A percentile compares a stretch with the other conserved stretches of the same genome.
Conservation (phyloP, 2,329 filamentous ascomycete species). For the Colletotrichum sp. region DNA sequence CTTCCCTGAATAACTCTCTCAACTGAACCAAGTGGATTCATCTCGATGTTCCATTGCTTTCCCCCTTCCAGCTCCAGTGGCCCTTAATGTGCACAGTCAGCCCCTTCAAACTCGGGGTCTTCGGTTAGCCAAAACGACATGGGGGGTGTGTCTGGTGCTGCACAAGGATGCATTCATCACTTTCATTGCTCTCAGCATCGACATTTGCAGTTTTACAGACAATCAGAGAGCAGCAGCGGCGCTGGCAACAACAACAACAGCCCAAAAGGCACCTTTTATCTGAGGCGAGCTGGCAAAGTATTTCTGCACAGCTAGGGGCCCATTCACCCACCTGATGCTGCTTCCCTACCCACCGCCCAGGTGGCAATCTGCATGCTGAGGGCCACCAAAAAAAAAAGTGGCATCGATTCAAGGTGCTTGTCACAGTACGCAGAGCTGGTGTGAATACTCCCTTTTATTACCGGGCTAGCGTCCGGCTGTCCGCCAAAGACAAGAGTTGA, state of each 20-base stretch:
- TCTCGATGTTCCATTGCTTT: neutral
- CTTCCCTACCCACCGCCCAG: slow-evolving; percentile 4
- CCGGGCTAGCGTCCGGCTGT: neutral
- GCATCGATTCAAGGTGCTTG: slow-evolving; percentile 1
- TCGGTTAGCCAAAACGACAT: neutral
- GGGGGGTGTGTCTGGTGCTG: neutral
- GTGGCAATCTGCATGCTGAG: slow-evolving; percentile 11
- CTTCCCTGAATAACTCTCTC: neutral
- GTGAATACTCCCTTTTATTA: slow-evolving; percentile 7
- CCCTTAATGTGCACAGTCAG: neutral
- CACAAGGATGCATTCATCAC: neutral
- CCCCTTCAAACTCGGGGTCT: neutral
- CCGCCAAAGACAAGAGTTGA: slow-evolving; percentile 12
- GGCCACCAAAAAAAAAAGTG: neutral
- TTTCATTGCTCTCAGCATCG: neutral
- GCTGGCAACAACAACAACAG: neutral
- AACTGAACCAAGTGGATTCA: neutral
- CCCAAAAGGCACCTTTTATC: neutral
- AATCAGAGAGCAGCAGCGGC: neutral
- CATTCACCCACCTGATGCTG: slow-evolving; percentile 1
- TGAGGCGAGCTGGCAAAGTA: neutral
- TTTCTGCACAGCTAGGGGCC: neutral
- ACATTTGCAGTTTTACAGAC: neutral
- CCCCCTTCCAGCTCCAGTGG: neutral
- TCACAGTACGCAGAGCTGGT: slow-evolving; percentile 8